phyloP scores from a whole-genome alignment of 345 rosid species.

The Bretschneidera sinensis region DNA sequence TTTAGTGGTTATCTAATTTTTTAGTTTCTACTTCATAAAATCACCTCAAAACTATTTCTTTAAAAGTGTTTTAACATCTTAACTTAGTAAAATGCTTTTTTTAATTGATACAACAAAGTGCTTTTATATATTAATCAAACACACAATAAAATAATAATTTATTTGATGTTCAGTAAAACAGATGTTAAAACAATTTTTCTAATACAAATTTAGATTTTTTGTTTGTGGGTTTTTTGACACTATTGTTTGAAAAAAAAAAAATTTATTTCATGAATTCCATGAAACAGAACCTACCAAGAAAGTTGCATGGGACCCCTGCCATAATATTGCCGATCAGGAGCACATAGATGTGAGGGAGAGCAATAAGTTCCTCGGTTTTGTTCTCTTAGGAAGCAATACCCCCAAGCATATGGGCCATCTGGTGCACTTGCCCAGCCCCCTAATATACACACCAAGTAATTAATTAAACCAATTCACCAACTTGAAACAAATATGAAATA shows the following conservation, averaged over 20 bases:
- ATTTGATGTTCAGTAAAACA: not conserved
- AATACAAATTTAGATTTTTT: not conserved
- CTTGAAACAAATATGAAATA: not conserved
- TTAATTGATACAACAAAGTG: too few species aligned
- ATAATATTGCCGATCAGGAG: conserved; percentile 46
- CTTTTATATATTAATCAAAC: too few species aligned
- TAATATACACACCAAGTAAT: too few species aligned
- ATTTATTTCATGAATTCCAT: too few species aligned
- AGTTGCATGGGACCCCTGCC: conserved; percentile 74
- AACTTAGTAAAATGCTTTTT: too few species aligned
- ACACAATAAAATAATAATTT: not conserved
- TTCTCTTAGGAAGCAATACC: conserved; percentile 51
- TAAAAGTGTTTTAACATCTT: too few species aligned
- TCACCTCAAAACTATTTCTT: not conserved
- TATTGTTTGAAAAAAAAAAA: too few species aligned
- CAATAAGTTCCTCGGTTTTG: conserved; percentile 48
- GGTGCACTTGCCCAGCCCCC: conserved; percentile 59
- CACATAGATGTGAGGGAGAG: conserved; percentile 41
- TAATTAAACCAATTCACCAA: too few species aligned
- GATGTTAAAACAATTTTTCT: too few species aligned
- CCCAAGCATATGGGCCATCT: conserved; percentile 61
- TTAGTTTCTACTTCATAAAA: not conserved
- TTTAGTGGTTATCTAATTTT: not conserved
- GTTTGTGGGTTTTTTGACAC: not conserved
- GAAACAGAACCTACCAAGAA: conserved; percentile 32